phyloP scores from a whole-genome alignment of 2,329 filamentous ascomycete genomes.

The Triangularia verruculosa region DNA sequence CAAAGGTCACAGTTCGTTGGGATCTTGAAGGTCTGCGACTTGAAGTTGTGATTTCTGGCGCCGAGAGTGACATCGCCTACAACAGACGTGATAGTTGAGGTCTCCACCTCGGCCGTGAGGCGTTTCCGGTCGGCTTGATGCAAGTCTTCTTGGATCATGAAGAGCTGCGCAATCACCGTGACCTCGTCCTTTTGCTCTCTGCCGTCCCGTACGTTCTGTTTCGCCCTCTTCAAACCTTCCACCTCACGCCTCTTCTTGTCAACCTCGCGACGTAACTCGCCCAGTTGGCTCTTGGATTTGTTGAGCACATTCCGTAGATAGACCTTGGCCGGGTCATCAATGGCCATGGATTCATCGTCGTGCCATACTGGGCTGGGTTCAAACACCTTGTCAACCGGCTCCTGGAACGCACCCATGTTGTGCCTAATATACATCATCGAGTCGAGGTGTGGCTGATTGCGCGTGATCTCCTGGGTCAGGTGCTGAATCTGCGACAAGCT shows the following conservation, averaged over 20 bases:
- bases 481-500: conserved; percentile 71
- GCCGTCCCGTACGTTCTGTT: conserved; percentile 75
- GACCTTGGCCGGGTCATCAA: conserved; percentile 82
- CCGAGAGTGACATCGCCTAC: conserved; percentile 92
- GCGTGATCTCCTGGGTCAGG: conserved; percentile 74
- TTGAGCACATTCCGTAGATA: conserved; percentile 88
- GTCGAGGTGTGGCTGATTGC: conserved; percentile 85
- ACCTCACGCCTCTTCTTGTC: conserved; percentile 86
- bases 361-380: conserved; percentile 97
- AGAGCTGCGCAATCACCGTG: conserved; percentile 77
- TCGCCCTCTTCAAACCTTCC: conserved; percentile 69
- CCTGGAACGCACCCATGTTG: conserved; percentile 78
- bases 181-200: conserved; percentile 88
- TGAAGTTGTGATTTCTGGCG: conserved; percentile 95
- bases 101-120: conserved; percentile 87
- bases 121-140: conserved; percentile 82
- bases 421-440: conserved; percentile 98
- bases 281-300: conserved; percentile 83
- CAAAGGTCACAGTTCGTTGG: conserved; percentile 98
- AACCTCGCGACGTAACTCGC: conserved; percentile 75
- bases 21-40: conserved; percentile 98
- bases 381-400: conserved; percentile 80
- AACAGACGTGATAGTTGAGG: conserved; percentile 82
- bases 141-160: conserved; percentile 77
- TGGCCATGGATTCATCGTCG: conserved; percentile 82